phyloP scores from a whole-genome alignment of 2,329 filamentous ascomycete species.

The Neospermospora avenae region DNA sequence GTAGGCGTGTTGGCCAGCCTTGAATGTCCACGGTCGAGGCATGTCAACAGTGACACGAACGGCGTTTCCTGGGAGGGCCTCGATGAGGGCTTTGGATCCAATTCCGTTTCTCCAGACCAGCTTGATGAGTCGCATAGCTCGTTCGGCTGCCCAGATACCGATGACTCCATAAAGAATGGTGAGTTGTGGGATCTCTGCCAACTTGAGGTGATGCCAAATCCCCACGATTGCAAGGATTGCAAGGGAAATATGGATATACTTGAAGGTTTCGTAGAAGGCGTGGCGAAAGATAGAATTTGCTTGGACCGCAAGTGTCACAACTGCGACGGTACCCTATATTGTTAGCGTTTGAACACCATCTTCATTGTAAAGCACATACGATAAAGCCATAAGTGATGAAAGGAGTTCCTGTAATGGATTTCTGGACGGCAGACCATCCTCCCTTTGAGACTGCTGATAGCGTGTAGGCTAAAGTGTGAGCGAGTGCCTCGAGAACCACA shows the following conservation, averaged over 20 bases:
- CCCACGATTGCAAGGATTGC: conserved; percentile 58
- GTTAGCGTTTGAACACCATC: conserved; percentile 12
- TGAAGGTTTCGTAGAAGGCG: conserved; percentile 77
- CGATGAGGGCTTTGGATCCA: conserved; percentile 66
- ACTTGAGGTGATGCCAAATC: conserved; percentile 63
- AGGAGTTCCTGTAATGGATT: conserved; percentile 38
- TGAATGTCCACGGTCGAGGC: conserved; percentile 73
- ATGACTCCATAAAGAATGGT: conserved; percentile 60
- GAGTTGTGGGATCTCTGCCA: conserved; percentile 53
- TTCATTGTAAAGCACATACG: conserved; percentile 42
- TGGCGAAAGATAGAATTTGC: conserved; percentile 70
- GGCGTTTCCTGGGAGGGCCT: conserved; percentile 74
- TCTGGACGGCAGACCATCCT: conserved; percentile 48
- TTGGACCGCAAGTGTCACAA: conserved; percentile 63
- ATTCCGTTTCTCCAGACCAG: conserved; percentile 63
- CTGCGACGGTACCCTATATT: conserved; percentile 52
- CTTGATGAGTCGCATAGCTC: conserved; percentile 54
- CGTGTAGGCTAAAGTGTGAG: conserved; percentile 62
- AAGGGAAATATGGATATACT: conserved; percentile 65
- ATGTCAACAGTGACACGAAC: conserved; percentile 70
- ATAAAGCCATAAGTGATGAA: conserved; percentile 59
- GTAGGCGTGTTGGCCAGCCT: conserved; percentile 75
- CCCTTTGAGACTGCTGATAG: conserved; percentile 39
- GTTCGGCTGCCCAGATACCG: conserved; percentile 65
- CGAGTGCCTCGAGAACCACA: conserved; percentile 64